Evolutionary conservation across 176 grass and related monocot species (phyloP), one percentile per base, ranked within the genome.

Genomic region (Carex scoparia): DNA sequence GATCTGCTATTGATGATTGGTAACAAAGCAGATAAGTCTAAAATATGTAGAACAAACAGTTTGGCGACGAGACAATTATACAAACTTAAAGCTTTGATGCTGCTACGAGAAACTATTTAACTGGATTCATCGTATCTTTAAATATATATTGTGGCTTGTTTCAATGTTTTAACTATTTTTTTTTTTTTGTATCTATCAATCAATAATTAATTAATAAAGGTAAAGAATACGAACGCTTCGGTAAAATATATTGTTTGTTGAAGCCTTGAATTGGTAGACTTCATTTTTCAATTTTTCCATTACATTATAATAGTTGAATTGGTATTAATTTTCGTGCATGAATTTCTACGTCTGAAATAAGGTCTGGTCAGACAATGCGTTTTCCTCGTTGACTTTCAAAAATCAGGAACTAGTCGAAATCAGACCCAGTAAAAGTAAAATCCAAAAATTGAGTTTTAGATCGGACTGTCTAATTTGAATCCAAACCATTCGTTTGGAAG

Each of bases 11-110:
- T 79, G 74, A 31, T 65, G 63, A 51, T 16, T 53, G 59, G 63
- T 46, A 69, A 42, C 12, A 44, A 23, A 42, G 81, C 38, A 67
- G 42, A 54, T 57, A 64, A 0, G 42, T 55, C 3, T 83, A 67
- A 54, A 67, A 67, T 83, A 54, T 83, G 81, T 83, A 54, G 81
- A 83, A 55, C 74, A 31, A 32, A 33, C 81, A 83, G 11, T 83
- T 48, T 83, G 81, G 44, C 2, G 27, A 56, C 27, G 15, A 51
- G 5, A 33, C 13, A 12, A 4, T 81, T 7, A 69, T 83, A 69
- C 53, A 33, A 67, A 18, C 69, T 83, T 15, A 53, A 48, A 63
- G 35, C 37, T 37, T 82, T 65, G 14, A 42, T 82, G 60, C 35
- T 82, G 40, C 79, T 49, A 82, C 79, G 40, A 49, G 32, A 82